Percentiles rank a stretch among this genome's conserved stretches.
Evolutionary conservation across 176 grass and related monocot species (phyloP).

Genomic region (Oryza brachyantha): DNA sequence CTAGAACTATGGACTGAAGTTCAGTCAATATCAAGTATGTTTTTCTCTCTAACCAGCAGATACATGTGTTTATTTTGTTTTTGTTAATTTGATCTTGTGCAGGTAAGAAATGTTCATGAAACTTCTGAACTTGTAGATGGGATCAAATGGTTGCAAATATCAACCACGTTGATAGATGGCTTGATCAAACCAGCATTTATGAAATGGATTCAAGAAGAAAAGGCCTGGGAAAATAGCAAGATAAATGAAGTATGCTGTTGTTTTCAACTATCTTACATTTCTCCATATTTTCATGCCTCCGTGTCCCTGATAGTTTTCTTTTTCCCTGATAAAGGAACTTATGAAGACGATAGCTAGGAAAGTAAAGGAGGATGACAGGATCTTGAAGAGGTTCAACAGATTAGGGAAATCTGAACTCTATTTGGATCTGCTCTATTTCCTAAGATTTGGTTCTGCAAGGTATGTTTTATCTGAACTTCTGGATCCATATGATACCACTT

Average conservation of each 20-base stretch:
- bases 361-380: conserved; percentile 68
- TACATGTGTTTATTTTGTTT: conserved; percentile 28
- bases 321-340: conserved; percentile 60
- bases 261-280: conserved; percentile 5
- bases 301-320: conserved; percentile 34
- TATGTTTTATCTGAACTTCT: conserved; percentile 26
- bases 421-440: conserved; percentile 67
- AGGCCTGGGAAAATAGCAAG: conserved; percentile 54
- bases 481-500: not conserved
- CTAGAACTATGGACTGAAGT: not conserved
- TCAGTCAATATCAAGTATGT: not conserved
- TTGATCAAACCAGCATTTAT: conserved; percentile 53
- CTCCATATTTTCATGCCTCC: not conserved
- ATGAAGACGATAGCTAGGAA: conserved; percentile 47
- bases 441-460: conserved; percentile 90
- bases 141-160: conserved; percentile 56
- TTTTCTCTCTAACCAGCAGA: not conserved
- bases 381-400: conserved; percentile 75
- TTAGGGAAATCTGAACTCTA: conserved; percentile 80
- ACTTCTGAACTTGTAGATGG: conserved; percentile 40
- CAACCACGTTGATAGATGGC: conserved; percentile 47
- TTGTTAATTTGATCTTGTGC: conserved; percentile 32
- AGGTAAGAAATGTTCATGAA: conserved; percentile 68
- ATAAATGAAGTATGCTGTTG: conserved; percentile 44
- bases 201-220: conserved; percentile 80